Base-by-base conservation (phyloP, 495 filamentous ascomycete species). In the Cercophora newfieldiana region DNA sequence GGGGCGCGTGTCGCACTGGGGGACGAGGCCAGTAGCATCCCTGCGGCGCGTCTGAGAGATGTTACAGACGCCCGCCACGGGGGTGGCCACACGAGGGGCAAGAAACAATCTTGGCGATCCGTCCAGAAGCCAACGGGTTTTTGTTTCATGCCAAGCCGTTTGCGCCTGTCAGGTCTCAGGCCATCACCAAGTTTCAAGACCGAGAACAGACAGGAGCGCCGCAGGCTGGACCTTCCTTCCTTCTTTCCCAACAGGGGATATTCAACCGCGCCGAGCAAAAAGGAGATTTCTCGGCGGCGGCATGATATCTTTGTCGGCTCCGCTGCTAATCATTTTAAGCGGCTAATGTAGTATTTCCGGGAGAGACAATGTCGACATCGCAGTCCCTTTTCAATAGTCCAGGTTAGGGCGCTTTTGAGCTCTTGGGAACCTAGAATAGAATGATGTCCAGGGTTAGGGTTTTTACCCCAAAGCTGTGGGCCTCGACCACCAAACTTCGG, bases 21-120 rank as follows among this genome's bases (percentile, higher is more conserved):
- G 25, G n/a, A 18, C 7, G 7, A 12, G 28, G 28, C 12, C 31
- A 31, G 21, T 37, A 2, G 37, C 60, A 62, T n/a, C 24, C 44
- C 26, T 47, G 47, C n/a, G 51, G 21, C 29, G n/a, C 55, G 61
- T 63, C 61, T 33, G 61, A 63, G 61, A 30, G 26, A 16, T 63
- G 61, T 63, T 50, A 30, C 61, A 63, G 61, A 29, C 37, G 25
- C 29, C 50, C 50, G 61, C 50, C 61, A 63, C 21, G 22, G 58
- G 33, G 58, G 58, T n/a, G 31, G 58, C 58, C 5, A 47, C 58
- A 21, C 19, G 31, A 48, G 58, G 58, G 48, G 48, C 58, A 28
- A 37, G 58, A 60, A 60, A 60, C n/a, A 48, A 47, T 7, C 26
- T 58, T 16, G 55, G 1, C 14, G 55, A 58, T 60, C 58, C 25